Conservation (phyloP, 2,329 filamentous ascomycete genomes). For the Penicillium sp. region DNA sequence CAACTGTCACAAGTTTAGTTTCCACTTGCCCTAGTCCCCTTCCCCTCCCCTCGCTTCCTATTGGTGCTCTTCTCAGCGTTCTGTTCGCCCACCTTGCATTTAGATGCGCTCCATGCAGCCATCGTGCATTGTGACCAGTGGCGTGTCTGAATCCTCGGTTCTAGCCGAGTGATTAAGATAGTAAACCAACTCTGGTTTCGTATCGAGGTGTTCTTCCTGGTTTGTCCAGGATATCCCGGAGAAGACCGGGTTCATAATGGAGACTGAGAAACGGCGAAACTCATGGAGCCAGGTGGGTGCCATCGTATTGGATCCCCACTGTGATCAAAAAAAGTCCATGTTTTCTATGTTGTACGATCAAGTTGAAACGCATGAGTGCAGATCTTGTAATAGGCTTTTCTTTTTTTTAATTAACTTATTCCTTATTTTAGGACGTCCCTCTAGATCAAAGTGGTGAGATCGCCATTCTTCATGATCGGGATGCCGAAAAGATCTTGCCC, state of each 20-base stretch:
- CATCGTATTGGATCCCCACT: neutral
- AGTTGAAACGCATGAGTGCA: neutral
- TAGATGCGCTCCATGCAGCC: neutral
- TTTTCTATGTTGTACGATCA: no score
- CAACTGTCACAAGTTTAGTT: neutral
- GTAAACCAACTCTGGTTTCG: neutral
- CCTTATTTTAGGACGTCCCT: neutral
- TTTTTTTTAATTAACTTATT: constrained; percentile 12
- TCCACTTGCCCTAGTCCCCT: no score
- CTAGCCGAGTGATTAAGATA: neutral
- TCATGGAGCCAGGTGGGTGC: constrained; percentile 12
- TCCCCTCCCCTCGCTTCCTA: no score
- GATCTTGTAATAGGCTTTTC: no score
- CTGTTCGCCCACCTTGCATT: neutral
- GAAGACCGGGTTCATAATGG: constrained; percentile 7
- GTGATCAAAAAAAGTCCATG: neutral
- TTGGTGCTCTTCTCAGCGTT: neutral
- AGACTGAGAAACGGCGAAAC: constrained; percentile 11
- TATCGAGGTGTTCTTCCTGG: neutral
- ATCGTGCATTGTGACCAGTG: neutral
- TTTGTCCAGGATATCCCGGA: neutral
- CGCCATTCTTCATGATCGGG: constrained; percentile 31
- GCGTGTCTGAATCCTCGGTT: neutral
- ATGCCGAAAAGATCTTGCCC: constrained; percentile 34
- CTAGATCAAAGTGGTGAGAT: constrained; percentile 17